Conservation (phyloP, 768 basidiomycete species). For the Xerocomellus chrysenteron region DNA sequence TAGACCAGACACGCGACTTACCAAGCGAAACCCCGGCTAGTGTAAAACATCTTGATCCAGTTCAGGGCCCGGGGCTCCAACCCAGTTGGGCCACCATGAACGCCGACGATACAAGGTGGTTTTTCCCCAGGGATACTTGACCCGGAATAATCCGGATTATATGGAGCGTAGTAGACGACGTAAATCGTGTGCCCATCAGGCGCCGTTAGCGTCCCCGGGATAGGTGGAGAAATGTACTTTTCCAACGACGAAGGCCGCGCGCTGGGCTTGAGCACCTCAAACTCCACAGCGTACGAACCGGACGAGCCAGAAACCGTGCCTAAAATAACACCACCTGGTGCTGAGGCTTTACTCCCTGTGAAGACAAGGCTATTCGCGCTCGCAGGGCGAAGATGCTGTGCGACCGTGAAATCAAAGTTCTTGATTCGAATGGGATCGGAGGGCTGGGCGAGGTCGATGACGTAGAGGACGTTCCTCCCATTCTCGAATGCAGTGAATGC, state of each 20-base stretch:
- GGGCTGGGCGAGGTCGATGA: slow-evolving; percentile 21
- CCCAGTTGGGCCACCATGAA: too few species aligned
- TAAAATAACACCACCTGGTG: slow-evolving; percentile 11
- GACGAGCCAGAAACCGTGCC: slow-evolving; percentile 12
- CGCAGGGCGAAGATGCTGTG: slow-evolving; percentile 8
- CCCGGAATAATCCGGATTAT: too few species aligned
- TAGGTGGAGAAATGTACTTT: too few species aligned
- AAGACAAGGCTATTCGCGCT: slow-evolving; percentile 9
- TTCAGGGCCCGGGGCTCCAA: too few species aligned
- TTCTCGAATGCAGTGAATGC: slow-evolving; percentile 32
- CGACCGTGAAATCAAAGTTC: slow-evolving; percentile 10
- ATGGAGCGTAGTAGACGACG: too few species aligned
- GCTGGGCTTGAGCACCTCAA: slow-evolving; percentile 11
- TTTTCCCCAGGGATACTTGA: too few species aligned
- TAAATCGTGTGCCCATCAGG: too few species aligned
- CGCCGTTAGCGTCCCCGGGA: too few species aligned
- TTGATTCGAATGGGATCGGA: slow-evolving; percentile 1
- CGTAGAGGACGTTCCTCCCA: slow-evolving; percentile 34
- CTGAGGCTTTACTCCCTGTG: not conserved
- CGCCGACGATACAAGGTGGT: too few species aligned
- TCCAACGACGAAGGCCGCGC: slow-evolving; percentile 5
- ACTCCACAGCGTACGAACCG: not conserved
- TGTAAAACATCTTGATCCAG: too few species aligned
- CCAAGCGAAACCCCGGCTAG: too few species aligned
- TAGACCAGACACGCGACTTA: too few species aligned